Evolutionary conservation across 2,329 filamentous ascomycete species (phyloP).

Genomic region (Xylariaceae sp.): DNA sequence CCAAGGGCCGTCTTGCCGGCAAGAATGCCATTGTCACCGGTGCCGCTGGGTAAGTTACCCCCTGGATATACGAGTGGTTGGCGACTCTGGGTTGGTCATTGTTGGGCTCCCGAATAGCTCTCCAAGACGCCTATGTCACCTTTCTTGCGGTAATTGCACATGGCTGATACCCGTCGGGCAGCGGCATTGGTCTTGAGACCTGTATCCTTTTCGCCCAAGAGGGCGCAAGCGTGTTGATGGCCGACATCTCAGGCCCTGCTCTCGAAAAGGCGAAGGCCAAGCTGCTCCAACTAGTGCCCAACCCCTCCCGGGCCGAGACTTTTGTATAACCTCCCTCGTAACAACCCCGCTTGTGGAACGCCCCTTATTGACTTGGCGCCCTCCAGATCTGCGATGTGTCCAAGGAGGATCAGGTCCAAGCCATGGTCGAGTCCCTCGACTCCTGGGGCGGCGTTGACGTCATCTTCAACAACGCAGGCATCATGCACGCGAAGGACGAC

Average conservation of each 20-base stretch:
- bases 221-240: slow-evolving; percentile 79
- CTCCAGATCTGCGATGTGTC: slow-evolving; percentile 68
- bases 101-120: neutral
- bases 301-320: slow-evolving; percentile 57
- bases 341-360: neutral
- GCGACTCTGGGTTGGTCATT: neutral
- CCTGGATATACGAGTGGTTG: neutral
- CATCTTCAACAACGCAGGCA: slow-evolving; percentile 96
- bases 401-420: slow-evolving; percentile 74
- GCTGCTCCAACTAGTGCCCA: slow-evolving; percentile 67
- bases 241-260: slow-evolving; percentile 75
- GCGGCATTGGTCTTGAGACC: slow-evolving; percentile 91
- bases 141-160: neutral
- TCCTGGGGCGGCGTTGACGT: slow-evolving; percentile 83
- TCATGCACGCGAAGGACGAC: slow-evolving; percentile 83
- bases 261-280: slow-evolving; percentile 73
- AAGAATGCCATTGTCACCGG: slow-evolving; percentile 74
- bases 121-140: neutral
- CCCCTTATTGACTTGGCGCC: slow-evolving; percentile 24
- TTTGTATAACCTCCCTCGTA: slow-evolving; percentile 36
- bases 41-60: slow-evolving; percentile 67
- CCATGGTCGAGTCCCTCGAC: slow-evolving; percentile 70
- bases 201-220: slow-evolving; percentile 84
- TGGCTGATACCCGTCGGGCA: slow-evolving; percentile 34
- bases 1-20: slow-evolving; percentile 50